Evolutionary conservation across 1,284 basidiomycete genomes (phyloP).

Genomic region (Cystobasidium slooffiae): DNA sequence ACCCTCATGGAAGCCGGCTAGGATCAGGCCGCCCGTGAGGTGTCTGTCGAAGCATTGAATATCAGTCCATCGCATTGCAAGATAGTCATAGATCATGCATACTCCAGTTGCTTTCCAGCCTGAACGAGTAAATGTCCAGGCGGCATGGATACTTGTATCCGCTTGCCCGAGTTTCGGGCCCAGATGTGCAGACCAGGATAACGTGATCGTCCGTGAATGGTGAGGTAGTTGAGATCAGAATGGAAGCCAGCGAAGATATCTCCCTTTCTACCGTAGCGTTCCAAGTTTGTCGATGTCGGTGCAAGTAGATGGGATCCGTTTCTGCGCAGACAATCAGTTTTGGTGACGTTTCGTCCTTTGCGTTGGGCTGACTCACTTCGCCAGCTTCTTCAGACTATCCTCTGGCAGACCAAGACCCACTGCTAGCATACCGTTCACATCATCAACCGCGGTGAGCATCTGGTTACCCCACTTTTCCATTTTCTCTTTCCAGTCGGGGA

Average conservation of each 20-base stretch:
- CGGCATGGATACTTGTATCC: slow-evolving; percentile 80
- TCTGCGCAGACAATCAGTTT: background rate
- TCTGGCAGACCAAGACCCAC: slow-evolving; percentile 74
- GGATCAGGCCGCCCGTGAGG: slow-evolving; percentile 80
- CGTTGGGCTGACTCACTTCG: slow-evolving; percentile 63
- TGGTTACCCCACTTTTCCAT: slow-evolving; percentile 82
- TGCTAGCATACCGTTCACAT: slow-evolving; percentile 79
- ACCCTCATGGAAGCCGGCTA: slow-evolving; percentile 59
- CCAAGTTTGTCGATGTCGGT: slow-evolving; percentile 84
- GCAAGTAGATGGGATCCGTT: slow-evolving; percentile 81
- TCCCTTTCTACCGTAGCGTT: slow-evolving; percentile 71
- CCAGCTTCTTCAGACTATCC: slow-evolving; percentile 72
- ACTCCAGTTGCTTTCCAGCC: slow-evolving; percentile 86
- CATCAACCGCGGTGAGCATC: slow-evolving; percentile 79
- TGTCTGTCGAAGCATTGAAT: slow-evolving; percentile 58
- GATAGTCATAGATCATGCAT: background rate
- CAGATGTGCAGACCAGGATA: slow-evolving; percentile 79
- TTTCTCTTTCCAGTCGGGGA: slow-evolving; percentile 68
- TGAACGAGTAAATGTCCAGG: slow-evolving; percentile 68
- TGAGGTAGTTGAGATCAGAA: slow-evolving; percentile 79
- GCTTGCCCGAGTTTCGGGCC: slow-evolving; percentile 87
- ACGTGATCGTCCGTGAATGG: slow-evolving; percentile 85
- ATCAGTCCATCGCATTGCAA: no score
- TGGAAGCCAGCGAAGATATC: slow-evolving; percentile 84
- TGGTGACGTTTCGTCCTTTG: slow-evolving; percentile 63